phyloP scores from a whole-genome alignment of 805 yeast genomes.

The Ogataea glucozyma region DNA sequence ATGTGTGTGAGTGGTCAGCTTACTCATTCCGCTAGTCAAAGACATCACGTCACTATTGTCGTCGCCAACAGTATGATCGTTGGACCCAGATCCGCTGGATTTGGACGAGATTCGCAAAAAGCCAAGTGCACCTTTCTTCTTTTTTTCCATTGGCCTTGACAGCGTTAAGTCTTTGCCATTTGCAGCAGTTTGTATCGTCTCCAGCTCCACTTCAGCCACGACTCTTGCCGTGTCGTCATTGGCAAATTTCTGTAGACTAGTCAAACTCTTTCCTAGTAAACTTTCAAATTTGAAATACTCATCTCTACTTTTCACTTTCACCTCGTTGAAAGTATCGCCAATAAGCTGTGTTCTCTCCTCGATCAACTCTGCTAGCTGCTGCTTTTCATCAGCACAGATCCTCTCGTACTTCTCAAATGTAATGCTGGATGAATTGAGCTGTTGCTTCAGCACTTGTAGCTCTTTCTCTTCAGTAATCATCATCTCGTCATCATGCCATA shows the following conservation, averaged over 20 bases:
- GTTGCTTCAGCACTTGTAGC: constrained; percentile 53
- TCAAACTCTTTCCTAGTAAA: constrained; percentile 51
- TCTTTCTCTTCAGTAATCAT: constrained; percentile 60
- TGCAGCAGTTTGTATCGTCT: constrained; percentile 83
- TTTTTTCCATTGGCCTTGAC: constrained; percentile 49
- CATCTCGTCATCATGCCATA: constrained; percentile 96
- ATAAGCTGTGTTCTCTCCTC: constrained; percentile 37
- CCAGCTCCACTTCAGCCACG: constrained; percentile 81
- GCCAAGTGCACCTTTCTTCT: constrained; percentile 61
- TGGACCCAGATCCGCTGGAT: constrained; percentile 9
- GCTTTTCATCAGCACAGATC: constrained; percentile 49
- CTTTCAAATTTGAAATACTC: constrained; percentile 48
- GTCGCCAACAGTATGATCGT: constrained; percentile 23
- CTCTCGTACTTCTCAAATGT: constrained; percentile 43
- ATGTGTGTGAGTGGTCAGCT: constrained; percentile 26
- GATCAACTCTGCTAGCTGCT: constrained; percentile 45
- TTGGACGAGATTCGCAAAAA: constrained; percentile 25
- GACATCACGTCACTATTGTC: constrained; percentile 27
- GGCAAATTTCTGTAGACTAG: constrained; percentile 61
- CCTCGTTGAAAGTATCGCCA: constrained; percentile 35
- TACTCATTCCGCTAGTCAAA: constrained; percentile 32
- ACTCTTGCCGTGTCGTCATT: constrained; percentile 74
- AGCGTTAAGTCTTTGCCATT: constrained; percentile 70
- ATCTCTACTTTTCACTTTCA: constrained; percentile 43
- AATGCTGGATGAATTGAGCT: constrained; percentile 43